Evolutionary conservation across 2,329 filamentous ascomycete genomes (phyloP).

Genomic region (Aspergillus fijiensis): DNA sequence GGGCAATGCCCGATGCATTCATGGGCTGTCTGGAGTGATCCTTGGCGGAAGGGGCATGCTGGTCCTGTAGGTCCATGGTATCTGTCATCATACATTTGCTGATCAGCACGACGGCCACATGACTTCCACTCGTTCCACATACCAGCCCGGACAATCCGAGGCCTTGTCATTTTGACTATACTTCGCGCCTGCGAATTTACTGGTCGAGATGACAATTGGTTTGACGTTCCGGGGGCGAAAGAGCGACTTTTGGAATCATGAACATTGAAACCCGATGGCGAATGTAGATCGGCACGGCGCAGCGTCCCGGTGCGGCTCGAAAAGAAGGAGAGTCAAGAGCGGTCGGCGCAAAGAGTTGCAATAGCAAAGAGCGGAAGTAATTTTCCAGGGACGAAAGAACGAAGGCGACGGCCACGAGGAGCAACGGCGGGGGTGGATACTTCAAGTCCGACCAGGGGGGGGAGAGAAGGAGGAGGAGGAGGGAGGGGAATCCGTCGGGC

Average conservation of each 20-base stretch:
- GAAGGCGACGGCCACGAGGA: constrained; percentile 20
- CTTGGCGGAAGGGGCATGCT: constrained; percentile 76
- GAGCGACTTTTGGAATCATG: constrained; percentile 21
- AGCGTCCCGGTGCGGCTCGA: constrained; percentile 4
- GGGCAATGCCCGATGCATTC: constrained; percentile 59
- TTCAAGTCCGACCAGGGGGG: constrained; percentile 17
- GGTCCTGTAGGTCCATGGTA: constrained; percentile 91
- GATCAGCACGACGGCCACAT: background rate
- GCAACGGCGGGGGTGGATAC: constrained; percentile 15
- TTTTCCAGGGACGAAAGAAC: constrained; percentile 10
- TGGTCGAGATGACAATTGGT: constrained; percentile 7
- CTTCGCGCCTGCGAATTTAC: constrained; percentile 15
- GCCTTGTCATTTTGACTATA: constrained; percentile 38
- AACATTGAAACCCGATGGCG: constrained; percentile 16
- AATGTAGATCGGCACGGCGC: constrained; percentile 11
- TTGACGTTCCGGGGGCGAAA: constrained; percentile 17
- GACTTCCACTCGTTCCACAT: constrained; percentile 19
- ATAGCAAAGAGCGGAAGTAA: background rate
- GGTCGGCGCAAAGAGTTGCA: constrained; percentile 1
- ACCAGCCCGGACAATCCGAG: constrained; percentile 49
- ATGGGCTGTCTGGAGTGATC: constrained; percentile 66
- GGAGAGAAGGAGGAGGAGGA: constrained; percentile 7
- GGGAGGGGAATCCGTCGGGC: constrained; percentile 13
- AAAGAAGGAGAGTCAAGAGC: constrained; percentile 1
- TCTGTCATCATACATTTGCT: constrained; percentile 54